Base-by-base conservation (phyloP, 2,329 filamentous ascomycete genomes). In the Arthrinium puccinioides region DNA sequence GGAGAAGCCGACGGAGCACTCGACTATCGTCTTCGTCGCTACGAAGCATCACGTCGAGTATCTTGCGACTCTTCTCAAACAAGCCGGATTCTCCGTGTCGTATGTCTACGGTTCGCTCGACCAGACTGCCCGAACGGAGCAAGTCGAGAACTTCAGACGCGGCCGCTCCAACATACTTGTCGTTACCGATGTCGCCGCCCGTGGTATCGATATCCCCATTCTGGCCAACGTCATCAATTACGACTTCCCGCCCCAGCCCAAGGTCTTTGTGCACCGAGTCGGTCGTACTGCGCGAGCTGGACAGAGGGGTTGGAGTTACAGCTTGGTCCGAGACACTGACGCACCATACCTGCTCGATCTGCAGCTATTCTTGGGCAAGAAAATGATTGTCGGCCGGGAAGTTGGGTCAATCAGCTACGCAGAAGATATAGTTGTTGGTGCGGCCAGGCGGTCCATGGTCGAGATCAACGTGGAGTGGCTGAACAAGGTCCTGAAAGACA, bases 21-120 rank as follows among this genome's bases (percentile, higher is more conserved):
- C 92, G 0, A 98, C 94, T 0, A 96, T 98, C 49, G 70, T 98
- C 4, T 98, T 98, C 54, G 79, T 87, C 1, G 86, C 90, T 2
- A 97, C 92, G 0, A 97, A 98, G 56, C 92, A 98, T 62, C 88
- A 96, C 54, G 92, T 98, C 36, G 94, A 98, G 52, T 98, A 97
- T 54, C 65, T 98, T 4, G 79, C 85, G 26, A 76, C 77, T 29
- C 63, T 98, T n/a, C 70, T 98, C n/a, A 73, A 74, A 19, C 68
- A 82, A 36, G 79, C 84, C 13, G 90, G 89, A 2, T 98, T 90
- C 56, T 79, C 89, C 3, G 86, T 92, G 0, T 96, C 92, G 4
- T 92, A 95, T 56, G 88, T 87, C 11, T 98, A 98, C 56, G 92
- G 92, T 52, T 87, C 90, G 2, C 70, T 98, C 10, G 94, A 98